Base-by-base conservation (phyloP, 805 yeast genomes). In the Kluyveromyces nonfermentans region DNA sequence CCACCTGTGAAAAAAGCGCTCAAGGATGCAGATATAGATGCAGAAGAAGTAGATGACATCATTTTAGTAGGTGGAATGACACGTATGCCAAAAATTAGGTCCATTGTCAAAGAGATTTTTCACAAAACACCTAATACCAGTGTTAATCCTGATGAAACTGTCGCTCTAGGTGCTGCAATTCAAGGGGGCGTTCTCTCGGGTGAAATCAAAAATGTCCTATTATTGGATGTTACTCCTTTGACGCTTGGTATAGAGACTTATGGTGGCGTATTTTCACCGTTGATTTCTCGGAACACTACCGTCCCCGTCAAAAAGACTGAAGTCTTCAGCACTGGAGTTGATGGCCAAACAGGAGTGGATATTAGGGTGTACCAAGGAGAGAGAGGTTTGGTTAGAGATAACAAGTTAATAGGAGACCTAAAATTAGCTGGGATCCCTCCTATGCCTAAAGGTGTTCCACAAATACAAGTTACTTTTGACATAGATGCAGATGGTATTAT, bases 81-180 rank as follows among this genome's bases (percentile, higher is more conserved):
- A 4, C 70, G 94, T 63, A 85, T 85, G 95, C 94, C 94, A 44
- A 80, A 78, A 63, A 77, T 85, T 47, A 68, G 87, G 48, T 71
- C 71, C 33, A 69, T 78, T 7, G 90, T 85, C 17, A 73, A 70
- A 49, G 67, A 68, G 8, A 50, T 80, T 14, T 83, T 85, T 58
- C 71, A 73, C 30, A 80, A 74, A 57, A 70, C 73, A 48, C 89
- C 90, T 33, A 81, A 80, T 42, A 78, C 82, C 35, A 74, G 77
- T 16, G 85, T 85, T 10, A 85, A 85, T 59, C 94, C 95, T n/a
- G 95, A 85, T 62, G 95, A 85, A 64, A 89, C 93, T n/a, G 94
- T 85, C 40, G 93, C 94, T 37, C 66, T 85, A 51, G 95, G 95
- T 57, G 95, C 95, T 28, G 93, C 94, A 38, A 82, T 85, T 55